A percentile compares a stretch with the other conserved stretches of the same genome.
Evolutionary conservation across 495 filamentous ascomycete genomes (phyloP).

Genomic region (Tetracladium marchalianum): DNA sequence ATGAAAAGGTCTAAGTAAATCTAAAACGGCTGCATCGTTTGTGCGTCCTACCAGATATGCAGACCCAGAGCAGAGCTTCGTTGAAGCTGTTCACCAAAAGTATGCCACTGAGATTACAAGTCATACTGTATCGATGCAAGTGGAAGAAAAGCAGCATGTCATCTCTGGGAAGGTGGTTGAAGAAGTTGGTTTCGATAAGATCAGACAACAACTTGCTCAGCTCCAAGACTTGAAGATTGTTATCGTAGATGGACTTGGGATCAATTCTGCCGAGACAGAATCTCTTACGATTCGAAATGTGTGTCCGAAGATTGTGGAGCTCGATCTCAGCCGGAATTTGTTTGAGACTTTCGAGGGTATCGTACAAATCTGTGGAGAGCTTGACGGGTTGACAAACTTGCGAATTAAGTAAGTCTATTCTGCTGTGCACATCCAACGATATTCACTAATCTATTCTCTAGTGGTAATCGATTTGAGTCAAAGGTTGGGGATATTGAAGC

Average conservation of each 20-base stretch:
- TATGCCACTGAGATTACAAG: conserved; percentile 53
- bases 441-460: conserved; percentile 24
- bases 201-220: conserved; percentile 65
- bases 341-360: conserved; percentile 58
- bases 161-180: conserved; percentile 85
- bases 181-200: conserved; percentile 95
- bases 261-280: conserved; percentile 36
- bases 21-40: conserved; percentile 70
- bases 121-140: conserved; percentile 11
- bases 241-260: conserved; percentile 63
- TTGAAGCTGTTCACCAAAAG: conserved; percentile 72
- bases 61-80: conserved; percentile 59
- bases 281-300: conserved; percentile 30
- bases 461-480: conserved; percentile 66
- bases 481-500: conserved; percentile 25
- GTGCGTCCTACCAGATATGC: conserved; percentile 63
- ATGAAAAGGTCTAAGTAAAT: conserved; percentile 50
- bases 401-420: conserved; percentile 51
- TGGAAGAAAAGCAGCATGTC: conserved; percentile 34
- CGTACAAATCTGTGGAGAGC: conserved; percentile 53
- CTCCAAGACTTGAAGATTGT: conserved; percentile 70
- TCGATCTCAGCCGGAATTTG: conserved; percentile 82
- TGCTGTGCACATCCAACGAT: neutral
- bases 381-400: conserved; percentile 52
- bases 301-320: conserved; percentile 60